Evolutionary conservation across 2,329 filamentous ascomycete genomes (phyloP), one percentile per base, ranked within the genome.

Genomic region (Xylaria polymorpha): DNA sequence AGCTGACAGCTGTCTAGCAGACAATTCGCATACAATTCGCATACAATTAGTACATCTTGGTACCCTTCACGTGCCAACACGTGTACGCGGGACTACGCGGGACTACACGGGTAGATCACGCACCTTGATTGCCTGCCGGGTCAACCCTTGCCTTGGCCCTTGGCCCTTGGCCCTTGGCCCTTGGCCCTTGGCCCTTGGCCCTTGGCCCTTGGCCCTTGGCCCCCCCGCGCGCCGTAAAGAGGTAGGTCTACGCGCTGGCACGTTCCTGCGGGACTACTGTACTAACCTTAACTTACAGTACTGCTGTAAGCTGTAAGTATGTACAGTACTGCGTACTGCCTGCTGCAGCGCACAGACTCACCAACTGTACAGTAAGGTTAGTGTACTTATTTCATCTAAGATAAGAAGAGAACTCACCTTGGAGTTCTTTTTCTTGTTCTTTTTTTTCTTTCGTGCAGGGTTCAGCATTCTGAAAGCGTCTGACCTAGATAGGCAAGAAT

Each of bases 361-460:
- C 15, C 79, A n/a, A n/a, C n/a, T n/a, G n/a, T n/a, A 83, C 1
- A 82, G 83, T 0, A 77, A 29, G 25, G 25, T 29, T 29, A 29
- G 25, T 29, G 25, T 29, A 29, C 4, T 79, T 0, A 29, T 29
- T 79, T 0, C 76, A 88, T 4, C 85, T 85, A 2, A 74, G 75
- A 10, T 77, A 88, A 1, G 75, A 81, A 2, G 85, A 18, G 87
- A 75, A 79, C 22, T 44, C 22, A 29, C 74, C 0, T 79, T 80
- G 3, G 80, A 51, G 1, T 35, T 59, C 10, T 0, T 35, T 59
- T 6, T 37, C 55, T 25, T 32, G 1, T 67, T 50, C 3, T 37
- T 41, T 4, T 41, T 29, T 32, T 4, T 4, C 35, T 22, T 12
- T 20, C 8, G 9, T 39, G 14, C 48, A 39, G 35, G 37, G 22